Conservation (phyloP, 768 basidiomycete genomes). For the Lyophyllum atratum region DNA sequence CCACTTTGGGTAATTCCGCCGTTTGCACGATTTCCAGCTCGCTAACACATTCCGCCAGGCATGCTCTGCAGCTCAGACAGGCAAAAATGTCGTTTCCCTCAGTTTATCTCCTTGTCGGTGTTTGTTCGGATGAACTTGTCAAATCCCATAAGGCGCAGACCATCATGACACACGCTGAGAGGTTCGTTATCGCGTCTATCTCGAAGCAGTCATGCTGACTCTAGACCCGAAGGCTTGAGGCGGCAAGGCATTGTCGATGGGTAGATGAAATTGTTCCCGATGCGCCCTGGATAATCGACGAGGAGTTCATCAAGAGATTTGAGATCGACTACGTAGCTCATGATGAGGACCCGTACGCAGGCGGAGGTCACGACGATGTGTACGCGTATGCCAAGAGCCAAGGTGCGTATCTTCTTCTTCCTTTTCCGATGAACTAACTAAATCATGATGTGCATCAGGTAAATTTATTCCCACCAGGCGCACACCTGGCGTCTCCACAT, state of each 20-base stretch:
- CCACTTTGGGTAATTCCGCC: constrained; percentile 78
- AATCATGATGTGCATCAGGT: constrained; percentile 44
- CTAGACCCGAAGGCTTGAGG: constrained; percentile 61
- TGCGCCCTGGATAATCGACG: constrained; percentile 88
- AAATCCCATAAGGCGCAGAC: constrained; percentile 75
- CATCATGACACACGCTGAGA: constrained; percentile 86
- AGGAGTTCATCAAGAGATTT: constrained; percentile 80
- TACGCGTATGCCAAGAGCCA: constrained; percentile 79
- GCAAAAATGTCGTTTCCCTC: constrained; percentile 91
- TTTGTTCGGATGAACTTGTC: constrained; percentile 87
- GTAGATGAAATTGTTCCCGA: constrained; percentile 91
- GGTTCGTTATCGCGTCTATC: constrained; percentile 8
- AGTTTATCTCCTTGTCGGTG: constrained; percentile 92
- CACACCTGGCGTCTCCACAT: constrained; percentile 94
- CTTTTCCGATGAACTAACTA: background rate
- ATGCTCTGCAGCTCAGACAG: constrained; percentile 94
- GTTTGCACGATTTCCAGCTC: constrained; percentile 1
- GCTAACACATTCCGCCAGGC: constrained; percentile 47
- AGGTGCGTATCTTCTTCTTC: constrained; percentile 47
- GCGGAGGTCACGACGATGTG: constrained; percentile 82
- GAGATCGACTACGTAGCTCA: constrained; percentile 97
- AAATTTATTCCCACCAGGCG: constrained; percentile 95
- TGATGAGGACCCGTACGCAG: constrained; percentile 87
- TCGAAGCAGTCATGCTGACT: background rate
- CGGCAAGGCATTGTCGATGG: constrained; percentile 96